Evolutionary conservation across 495 filamentous ascomycete species (phyloP).

Genomic region (Oleoguttula mirabilis): DNA sequence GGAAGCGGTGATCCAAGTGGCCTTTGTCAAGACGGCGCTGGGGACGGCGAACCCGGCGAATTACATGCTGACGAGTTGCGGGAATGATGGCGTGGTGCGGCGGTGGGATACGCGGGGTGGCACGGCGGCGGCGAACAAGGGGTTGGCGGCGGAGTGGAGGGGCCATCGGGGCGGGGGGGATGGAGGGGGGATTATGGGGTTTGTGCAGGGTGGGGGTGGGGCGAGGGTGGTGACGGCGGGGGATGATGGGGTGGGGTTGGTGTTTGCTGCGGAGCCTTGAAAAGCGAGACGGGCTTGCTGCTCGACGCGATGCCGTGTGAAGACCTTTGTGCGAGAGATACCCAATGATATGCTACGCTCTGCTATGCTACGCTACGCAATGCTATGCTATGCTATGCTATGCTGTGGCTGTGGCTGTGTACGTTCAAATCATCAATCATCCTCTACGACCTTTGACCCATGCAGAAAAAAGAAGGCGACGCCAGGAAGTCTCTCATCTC

Average conservation of each 20-base stretch:
- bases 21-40: slow-evolving; percentile 51
- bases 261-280: slow-evolving; percentile 17
- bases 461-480: no score
- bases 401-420: no score
- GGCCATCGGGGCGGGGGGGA: slow-evolving; percentile 26
- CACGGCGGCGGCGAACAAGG: slow-evolving; percentile 42
- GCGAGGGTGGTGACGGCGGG: slow-evolving; percentile 22
- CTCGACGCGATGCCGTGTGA: no score
- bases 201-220: slow-evolving; percentile 24
- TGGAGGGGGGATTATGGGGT: slow-evolving; percentile 23
- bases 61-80: slow-evolving; percentile 67
- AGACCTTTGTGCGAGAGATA: no score
- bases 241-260: slow-evolving; percentile 23
- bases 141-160: slow-evolving; percentile 22
- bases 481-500: no score
- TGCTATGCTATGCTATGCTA: no score
- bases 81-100: slow-evolving; percentile 76
- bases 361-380: no score
- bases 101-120: slow-evolving; percentile 80
- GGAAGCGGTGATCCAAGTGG: slow-evolving; percentile 76
- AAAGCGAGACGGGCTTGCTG: no score
- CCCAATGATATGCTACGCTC: no score
- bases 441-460: no score
- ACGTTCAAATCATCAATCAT: no score
- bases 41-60: slow-evolving; percentile 26